Evolutionary conservation across 805 yeast species (phyloP), one percentile per base, ranked within the genome.

Genomic region (Candida xiaguanensis): DNA sequence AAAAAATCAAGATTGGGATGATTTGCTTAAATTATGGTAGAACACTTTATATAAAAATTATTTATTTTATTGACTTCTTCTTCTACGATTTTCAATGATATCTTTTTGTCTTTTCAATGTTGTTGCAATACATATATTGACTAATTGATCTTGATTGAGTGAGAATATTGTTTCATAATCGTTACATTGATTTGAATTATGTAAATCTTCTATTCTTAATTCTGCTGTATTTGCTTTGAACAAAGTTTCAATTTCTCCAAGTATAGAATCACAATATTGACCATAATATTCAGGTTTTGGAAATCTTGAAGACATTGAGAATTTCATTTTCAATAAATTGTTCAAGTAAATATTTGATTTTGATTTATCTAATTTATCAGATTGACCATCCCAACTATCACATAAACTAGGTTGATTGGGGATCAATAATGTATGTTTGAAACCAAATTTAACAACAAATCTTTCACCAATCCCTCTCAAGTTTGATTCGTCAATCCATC

Each of bases 1-100:
- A 52, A 74, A 71, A 50, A 62, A 60, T 6, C 66, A 67, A 4
- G 77, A 82, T 48, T 85, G 93, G 93, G 57, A 61, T 13, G 81
- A 66, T 18, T 54, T 79, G 11, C 48, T 67, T 3, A 61, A 72
- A 20, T 58, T 84, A 29, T 84, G 90, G 91, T 82, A 48, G 28
- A 28, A n/a, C n/a, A n/a, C 12, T 14, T 5, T 6, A 13, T 13
- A 15, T 16, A 32, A 14, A 11, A 11, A 13, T 5, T 18, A 16
- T 17, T 31, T 15, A 5, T 5, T 6, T 20, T 20, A 20, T 20
- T 20, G 24, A 20, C 33, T 25, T 31, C 31, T 18, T 31, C 29
- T 20, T 35, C 25, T 35, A 8, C 30, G 14, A 24, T 25, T 36
- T 8, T 29, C 33, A n/a, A 22, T 20, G 7, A 35, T 36, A 35